Conservation (phyloP, 1,284 basidiomycete genomes). For the Irpex sp. region DNA sequence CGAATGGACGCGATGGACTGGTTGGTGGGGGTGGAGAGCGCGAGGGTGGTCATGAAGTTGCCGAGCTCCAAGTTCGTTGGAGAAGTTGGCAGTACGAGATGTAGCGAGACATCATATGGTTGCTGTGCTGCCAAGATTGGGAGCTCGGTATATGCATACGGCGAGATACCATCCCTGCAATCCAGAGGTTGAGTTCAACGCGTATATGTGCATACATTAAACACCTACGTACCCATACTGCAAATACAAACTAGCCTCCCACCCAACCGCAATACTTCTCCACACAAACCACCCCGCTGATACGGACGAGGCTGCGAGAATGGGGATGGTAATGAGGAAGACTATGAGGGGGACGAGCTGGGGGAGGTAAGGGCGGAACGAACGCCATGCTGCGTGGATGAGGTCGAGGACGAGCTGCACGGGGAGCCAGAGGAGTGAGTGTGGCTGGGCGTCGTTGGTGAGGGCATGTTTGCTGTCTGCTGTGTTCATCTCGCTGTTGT, state of each 20-base stretch:
- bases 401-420: not conserved
- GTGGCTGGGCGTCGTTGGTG: not conserved
- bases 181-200: not conserved
- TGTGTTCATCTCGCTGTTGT: not conserved
- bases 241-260: slow-evolving; percentile 62
- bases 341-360: slow-evolving; percentile 59
- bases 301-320: slow-evolving; percentile 54
- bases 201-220: not conserved
- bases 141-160: slow-evolving; percentile 54
- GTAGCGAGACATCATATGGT: slow-evolving; percentile 66
- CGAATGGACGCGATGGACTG: slow-evolving; percentile 55
- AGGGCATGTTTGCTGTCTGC: not conserved
- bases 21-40: slow-evolving; percentile 53
- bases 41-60: slow-evolving; percentile 75
- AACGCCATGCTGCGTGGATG: not conserved
- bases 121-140: slow-evolving; percentile 53
- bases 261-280: slow-evolving; percentile 61
- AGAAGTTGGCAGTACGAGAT: slow-evolving; percentile 62
- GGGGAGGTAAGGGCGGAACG: slow-evolving; percentile 46
- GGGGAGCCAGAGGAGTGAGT: not conserved
- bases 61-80: slow-evolving; percentile 67
- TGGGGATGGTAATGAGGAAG: slow-evolving; percentile 56
- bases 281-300: slow-evolving; percentile 70
- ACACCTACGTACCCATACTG: slow-evolving; percentile 64
- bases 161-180: slow-evolving; percentile 54